These are phyloP conservation scores for Mayamaea pseudoterrestris DNA, from an alignment of 108 stramenopile genomes.

Conservation along the genomic window DNA sequence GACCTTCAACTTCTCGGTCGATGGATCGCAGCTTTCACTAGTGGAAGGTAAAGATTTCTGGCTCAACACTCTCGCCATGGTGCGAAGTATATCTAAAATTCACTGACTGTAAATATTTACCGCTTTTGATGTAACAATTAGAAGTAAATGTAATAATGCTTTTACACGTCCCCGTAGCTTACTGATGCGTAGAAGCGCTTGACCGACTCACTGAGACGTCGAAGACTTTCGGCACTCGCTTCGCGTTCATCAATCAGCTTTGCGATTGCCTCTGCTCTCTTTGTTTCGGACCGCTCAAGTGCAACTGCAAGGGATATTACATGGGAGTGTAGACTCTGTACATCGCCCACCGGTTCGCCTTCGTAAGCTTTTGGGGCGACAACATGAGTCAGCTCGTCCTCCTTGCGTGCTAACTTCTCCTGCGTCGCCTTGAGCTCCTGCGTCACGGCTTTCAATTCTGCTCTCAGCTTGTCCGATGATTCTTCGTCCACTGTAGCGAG, in stretches of 20 bases:
- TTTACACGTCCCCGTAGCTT: slow-evolving; percentile 17
- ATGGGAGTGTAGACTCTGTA: slow-evolving; percentile 39
- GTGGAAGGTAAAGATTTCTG: slow-evolving; percentile 68
- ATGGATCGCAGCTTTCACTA: slow-evolving; percentile 40
- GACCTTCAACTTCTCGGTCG: slow-evolving; percentile 25
- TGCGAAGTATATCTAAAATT: slow-evolving; percentile 40
- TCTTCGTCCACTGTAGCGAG: no score
- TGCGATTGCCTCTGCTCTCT: slow-evolving; percentile 59
- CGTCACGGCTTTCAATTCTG: slow-evolving; percentile 1
- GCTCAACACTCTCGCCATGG: slow-evolving; percentile 46
- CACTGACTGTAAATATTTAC: no score
- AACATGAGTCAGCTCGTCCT: background rate
- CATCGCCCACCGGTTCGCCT: slow-evolving; percentile 11
- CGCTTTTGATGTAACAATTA: no score
- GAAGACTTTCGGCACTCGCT: slow-evolving; percentile 47
- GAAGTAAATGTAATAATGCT: no score
- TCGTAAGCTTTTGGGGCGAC: background rate
- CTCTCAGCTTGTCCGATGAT: background rate
- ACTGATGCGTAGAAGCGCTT: slow-evolving; percentile 63
- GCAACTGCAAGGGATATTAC: slow-evolving; percentile 52
- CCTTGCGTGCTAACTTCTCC: background rate
- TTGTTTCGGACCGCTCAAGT: slow-evolving; percentile 49
- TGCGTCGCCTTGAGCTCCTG: slow-evolving; percentile 12
- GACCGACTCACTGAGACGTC: slow-evolving; percentile 45
- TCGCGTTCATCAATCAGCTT: slow-evolving; percentile 41